A percentile compares a stretch with the other conserved stretches of the same genome.
phyloP scores from a whole-genome alignment of 371 early-diverging fungal genomes.

The Mortierella sp. region DNA sequence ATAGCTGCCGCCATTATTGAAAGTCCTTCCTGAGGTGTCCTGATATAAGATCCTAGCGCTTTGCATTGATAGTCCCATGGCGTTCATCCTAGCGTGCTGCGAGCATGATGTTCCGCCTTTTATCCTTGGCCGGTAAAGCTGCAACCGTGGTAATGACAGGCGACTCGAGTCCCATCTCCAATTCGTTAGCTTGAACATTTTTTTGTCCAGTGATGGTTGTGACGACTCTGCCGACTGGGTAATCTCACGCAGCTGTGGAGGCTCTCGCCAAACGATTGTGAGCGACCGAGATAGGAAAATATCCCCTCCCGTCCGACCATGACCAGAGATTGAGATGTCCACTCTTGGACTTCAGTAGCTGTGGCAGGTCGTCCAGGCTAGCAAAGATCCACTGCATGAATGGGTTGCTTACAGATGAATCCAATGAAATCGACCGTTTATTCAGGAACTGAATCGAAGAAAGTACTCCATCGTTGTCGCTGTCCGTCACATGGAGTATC shows the following conservation, averaged over 20 bases:
- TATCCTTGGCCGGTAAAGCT: conserved; percentile 67
- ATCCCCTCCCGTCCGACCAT: conserved; percentile 79
- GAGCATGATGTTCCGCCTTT: conserved; percentile 92
- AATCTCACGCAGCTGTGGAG: conserved; percentile 87
- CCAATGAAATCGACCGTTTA: conserved; percentile 87
- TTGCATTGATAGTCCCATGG: conserved; percentile 87
- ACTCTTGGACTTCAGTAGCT: conserved; percentile 80
- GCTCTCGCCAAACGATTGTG: conserved; percentile 84
- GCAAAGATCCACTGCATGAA: conserved; percentile 98
- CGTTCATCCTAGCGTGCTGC: conserved; percentile 83
- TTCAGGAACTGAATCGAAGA: conserved; percentile 82
- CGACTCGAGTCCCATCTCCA: conserved; percentile 75
- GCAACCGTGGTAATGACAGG: conserved; percentile 81
- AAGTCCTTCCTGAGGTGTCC: conserved; percentile 72
- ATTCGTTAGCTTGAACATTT: conserved; percentile 63
- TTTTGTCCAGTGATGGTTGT: conserved; percentile 74
- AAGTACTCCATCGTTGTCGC: conserved; percentile 84
- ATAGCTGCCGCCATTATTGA: conserved; percentile 78
- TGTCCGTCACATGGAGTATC: conserved; percentile 79
- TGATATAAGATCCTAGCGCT: conserved; percentile 74
- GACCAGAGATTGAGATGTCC: conserved; percentile 92
- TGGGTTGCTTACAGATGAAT: conserved; percentile 89
- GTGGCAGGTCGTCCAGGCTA: conserved; percentile 79
- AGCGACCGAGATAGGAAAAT: conserved; percentile 80
- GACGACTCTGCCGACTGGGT: conserved; percentile 86